phyloP scores from a whole-genome alignment of 2,329 filamentous ascomycete species.

The Colletotrichum trifolii region DNA sequence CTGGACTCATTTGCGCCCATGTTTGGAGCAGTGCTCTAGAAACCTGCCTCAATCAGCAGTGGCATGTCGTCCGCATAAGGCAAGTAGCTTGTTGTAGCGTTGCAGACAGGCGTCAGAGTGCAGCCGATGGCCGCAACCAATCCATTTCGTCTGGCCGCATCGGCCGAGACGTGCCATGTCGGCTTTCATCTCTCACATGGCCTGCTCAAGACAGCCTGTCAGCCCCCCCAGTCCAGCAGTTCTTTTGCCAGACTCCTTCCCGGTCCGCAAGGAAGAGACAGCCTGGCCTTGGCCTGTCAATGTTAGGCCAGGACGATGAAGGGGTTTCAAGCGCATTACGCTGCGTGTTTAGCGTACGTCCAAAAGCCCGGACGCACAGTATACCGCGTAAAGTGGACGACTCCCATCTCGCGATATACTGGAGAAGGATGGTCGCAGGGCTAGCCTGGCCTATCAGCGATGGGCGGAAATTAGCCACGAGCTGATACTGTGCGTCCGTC shows the following conservation, averaged over 20 bases:
- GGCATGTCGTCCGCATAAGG: constrained; percentile 30
- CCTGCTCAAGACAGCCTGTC: constrained; percentile 1
- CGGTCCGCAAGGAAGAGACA: no score
- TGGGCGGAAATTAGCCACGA: constrained; percentile 36
- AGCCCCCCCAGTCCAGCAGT: constrained; percentile 1
- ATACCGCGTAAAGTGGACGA: constrained; percentile 12
- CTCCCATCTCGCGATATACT: constrained; percentile 15
- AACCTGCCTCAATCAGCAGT: constrained; percentile 36
- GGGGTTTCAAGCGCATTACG: constrained; percentile 16
- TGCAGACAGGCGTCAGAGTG: constrained; percentile 4
- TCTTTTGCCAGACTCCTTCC: no score
- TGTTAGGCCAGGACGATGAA: constrained; percentile 29
- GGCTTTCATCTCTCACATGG: background rate
- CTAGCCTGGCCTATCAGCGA: constrained; percentile 29
- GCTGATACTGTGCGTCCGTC: constrained; percentile 18
- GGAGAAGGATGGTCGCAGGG: constrained; percentile 11
- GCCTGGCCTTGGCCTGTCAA: no score
- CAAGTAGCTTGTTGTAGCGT: constrained; percentile 21
- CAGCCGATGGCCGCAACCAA: constrained; percentile 13
- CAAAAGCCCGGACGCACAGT: background rate
- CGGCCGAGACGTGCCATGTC: constrained; percentile 7
- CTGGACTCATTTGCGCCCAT: constrained; percentile 29
- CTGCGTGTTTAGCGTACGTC: background rate
- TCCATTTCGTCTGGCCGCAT: background rate
- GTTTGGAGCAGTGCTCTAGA: constrained; percentile 29